Conservation (phyloP, 306 rosid species). For the Inga oerstediana region DNA sequence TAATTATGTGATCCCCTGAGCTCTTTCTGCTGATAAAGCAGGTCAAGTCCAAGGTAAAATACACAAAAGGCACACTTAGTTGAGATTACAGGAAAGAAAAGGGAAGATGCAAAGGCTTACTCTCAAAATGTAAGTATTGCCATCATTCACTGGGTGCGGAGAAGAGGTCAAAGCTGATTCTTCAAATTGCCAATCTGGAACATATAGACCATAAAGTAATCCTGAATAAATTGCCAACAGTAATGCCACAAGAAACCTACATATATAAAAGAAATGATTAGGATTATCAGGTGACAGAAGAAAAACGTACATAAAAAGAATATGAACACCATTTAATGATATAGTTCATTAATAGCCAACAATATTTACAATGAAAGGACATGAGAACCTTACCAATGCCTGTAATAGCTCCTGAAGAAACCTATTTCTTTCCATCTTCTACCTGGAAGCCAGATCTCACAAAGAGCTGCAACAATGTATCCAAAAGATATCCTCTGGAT, state of each 20-base stretch:
- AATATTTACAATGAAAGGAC: slow-evolving; percentile 1
- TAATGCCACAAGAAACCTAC: slow-evolving; percentile 61
- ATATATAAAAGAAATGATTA: slow-evolving; percentile 21
- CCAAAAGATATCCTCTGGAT: slow-evolving; percentile 89
- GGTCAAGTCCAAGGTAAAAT: slow-evolving; percentile 22
- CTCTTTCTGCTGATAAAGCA: slow-evolving; percentile 5
- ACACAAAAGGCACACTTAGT: background rate
- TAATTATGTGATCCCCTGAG: slow-evolving; percentile 6
- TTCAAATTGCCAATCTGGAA: slow-evolving; percentile 89
- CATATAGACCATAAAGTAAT: slow-evolving; percentile 73
- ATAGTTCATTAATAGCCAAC: background rate
- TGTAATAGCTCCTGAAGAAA: slow-evolving; percentile 51
- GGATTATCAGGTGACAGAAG: background rate
- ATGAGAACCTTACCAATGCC: slow-evolving; percentile 63
- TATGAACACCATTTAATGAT: background rate
- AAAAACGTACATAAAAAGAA: slow-evolving; percentile 3
- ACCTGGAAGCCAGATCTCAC: slow-evolving; percentile 81
- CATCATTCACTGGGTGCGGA: slow-evolving; percentile 40
- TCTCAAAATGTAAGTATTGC: slow-evolving; percentile 58
- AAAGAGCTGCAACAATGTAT: slow-evolving; percentile 72
- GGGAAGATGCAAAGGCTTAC: slow-evolving; percentile 13
- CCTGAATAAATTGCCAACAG: slow-evolving; percentile 68
- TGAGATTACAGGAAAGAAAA: background rate
- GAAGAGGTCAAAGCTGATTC: slow-evolving; percentile 46
- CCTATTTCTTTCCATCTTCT: slow-evolving; percentile 42